Evolutionary conservation across 257 asterid genomes (phyloP).

Genomic region (Solanum okadae): DNA sequence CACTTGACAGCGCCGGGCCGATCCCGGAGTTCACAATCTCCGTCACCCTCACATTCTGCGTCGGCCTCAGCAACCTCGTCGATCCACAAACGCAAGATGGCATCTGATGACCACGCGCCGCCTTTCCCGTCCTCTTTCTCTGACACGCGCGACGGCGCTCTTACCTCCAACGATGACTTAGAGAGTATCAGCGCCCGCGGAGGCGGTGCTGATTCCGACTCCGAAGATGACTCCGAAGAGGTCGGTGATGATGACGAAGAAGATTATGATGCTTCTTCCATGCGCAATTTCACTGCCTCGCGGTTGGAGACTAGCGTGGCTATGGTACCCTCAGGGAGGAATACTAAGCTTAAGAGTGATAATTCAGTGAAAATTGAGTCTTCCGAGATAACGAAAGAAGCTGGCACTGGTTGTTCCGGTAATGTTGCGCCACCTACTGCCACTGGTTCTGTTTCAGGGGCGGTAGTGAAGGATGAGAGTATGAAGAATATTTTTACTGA

Average conservation of each 20-base stretch:
- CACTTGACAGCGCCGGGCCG: slow-evolving; percentile 79
- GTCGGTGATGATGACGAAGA: slow-evolving; percentile 73
- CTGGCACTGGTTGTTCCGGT: slow-evolving; percentile 15
- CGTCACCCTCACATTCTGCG: slow-evolving; percentile 98
- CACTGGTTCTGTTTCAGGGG: slow-evolving; percentile 42
- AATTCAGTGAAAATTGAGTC: slow-evolving; percentile 61
- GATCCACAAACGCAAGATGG: slow-evolving; percentile 73
- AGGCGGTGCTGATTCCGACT: slow-evolving; percentile 85
- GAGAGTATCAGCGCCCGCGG: slow-evolving; percentile 98
- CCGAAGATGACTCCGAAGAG: slow-evolving; percentile 93
- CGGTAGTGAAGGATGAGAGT: slow-evolving; percentile 62
- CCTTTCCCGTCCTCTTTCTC: slow-evolving; percentile 80
- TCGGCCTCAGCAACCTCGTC: slow-evolving; percentile 97
- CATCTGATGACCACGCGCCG: slow-evolving; percentile 76
- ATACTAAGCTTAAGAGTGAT: slow-evolving; percentile 63
- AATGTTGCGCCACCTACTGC: slow-evolving; percentile 32
- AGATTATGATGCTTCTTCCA: slow-evolving; percentile 67
- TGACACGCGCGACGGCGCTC: slow-evolving; percentile 88
- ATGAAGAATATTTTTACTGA: slow-evolving; percentile 66
- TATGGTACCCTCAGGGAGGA: slow-evolving; percentile 32
- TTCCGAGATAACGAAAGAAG: slow-evolving; percentile 46
- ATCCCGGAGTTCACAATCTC: slow-evolving; percentile 88
- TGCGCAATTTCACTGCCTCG: slow-evolving; percentile 84
- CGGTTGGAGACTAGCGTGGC: slow-evolving; percentile 52
- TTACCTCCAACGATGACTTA: slow-evolving; percentile 87